Base-by-base conservation (phyloP, 768 basidiomycete genomes). In the Xerocomellus intermedius region DNA sequence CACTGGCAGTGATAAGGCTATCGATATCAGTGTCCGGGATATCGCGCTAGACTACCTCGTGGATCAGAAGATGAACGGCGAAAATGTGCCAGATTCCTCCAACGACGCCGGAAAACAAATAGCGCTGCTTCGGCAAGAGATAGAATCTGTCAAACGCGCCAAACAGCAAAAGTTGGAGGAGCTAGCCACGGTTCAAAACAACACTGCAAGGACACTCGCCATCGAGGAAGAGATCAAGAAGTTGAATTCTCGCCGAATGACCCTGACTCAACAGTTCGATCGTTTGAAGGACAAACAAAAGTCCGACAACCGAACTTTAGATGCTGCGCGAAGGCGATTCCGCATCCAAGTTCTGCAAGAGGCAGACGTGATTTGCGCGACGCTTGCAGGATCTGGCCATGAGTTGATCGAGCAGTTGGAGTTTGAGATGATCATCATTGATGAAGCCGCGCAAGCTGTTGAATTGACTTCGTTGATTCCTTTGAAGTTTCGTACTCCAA, bases 401-500 rank as follows among this genome's bases (percentile, higher is more conserved):
- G 95, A 97, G 16, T 80, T 81, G 44, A 77, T 99, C 39, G 84
- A 89, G 53, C 77, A 81, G 35, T 82, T 91, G 58, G 89, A 95
- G 48, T 98, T 98, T 67, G 95, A 97, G 62, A 91, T 96, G 73
- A 82, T 99, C 62, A 86, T 99, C 69, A 96, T 99, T 56, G 97
- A 99, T 65, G 97, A 99, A 71, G 97, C 97, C 2, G 96, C 96
- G 1, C 97, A 99, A 71, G 88, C 95, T 16, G 89, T 98, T 44
- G 97, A 99, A 71, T 79, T 98, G 39, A 94, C 91, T 59, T 92
- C 96, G 8, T 73, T 99, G 57, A 98, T 99, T 54, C 97, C 97
- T 37, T 77, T 99, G 58, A 97, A 91, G 70, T 98, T 93, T 72
- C 81, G 80, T 28, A 89, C 86, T 59, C 79, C 78, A 48, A 82